Evolutionary conservation across 2,329 filamentous ascomycete genomes (phyloP), one percentile per base, ranked within the genome.

Genomic region (Curvularia eragrostidis): DNA sequence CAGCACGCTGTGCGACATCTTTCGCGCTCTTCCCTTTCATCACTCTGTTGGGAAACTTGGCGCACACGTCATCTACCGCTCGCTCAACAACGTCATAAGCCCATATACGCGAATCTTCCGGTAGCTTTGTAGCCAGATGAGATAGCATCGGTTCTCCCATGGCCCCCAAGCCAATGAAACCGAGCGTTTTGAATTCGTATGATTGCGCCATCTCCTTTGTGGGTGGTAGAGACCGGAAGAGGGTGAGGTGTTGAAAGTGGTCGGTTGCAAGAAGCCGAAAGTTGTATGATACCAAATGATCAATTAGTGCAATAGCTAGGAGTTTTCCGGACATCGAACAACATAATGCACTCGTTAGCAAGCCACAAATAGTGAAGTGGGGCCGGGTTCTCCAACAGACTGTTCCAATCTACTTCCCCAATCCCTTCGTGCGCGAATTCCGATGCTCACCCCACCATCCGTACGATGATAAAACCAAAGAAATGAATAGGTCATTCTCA

Each of bases 121-220:
- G 74, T 47, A 82, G 73, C 61, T 83, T 84, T 21, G 77, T 76
- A 9, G 80, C 78, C 23, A 85, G 73, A 66, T 85, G 82, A 19
- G 68, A 71, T 4, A 80, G 77, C 83, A 85, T 85, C 10, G 83
- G 83, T 51, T 75, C 77, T 0, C 83, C 83, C 83, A 85, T 85
- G 10, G 79, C 77, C n/a, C 83, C 83, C 1, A 85, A 76, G 62
- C 84, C 83, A 44, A 86, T 80, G 71, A 85, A 86, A 43, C 81
- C 80, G 21, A 82, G 43, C 3, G 54, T 73, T n/a, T 61, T 62
- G 57, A 74, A 73, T 0, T 67, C 43, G 26, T 52, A 32, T 15
- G 58, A 47, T 41, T 65, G 56, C 19, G 58, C 43, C 74, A 76
- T 75, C 9, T 43, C 48, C 39, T 30, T 34, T n/a, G 47, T 1